A percentile compares a stretch with the other conserved stretches of the same genome.
These are phyloP conservation scores for Termitomyces eurrhizus DNA, from an alignment of 768 basidiomycete species.

Conservation along the genomic window DNA sequence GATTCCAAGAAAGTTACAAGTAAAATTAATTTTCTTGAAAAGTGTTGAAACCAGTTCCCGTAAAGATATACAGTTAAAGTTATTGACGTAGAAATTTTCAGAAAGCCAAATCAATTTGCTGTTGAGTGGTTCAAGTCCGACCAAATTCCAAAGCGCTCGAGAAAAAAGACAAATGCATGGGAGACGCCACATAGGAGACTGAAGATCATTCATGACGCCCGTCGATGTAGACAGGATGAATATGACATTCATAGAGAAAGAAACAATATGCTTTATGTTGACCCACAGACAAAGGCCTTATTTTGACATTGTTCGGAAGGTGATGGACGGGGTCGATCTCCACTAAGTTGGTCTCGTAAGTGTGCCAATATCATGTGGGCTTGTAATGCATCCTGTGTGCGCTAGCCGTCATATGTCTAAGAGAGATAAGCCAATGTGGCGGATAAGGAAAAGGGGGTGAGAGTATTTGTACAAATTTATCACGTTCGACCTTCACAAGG, in stretches of 20 bases:
- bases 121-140: background rate
- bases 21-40: background rate
- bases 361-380: background rate
- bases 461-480: background rate
- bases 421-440: background rate
- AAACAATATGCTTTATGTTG: background rate
- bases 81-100: background rate
- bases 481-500: too few relatives aligned
- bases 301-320: background rate
- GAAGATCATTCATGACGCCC: background rate
- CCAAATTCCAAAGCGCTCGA: background rate
- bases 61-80: background rate
- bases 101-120: background rate
- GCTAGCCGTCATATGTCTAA: background rate
- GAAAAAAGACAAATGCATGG: background rate
- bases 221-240: background rate
- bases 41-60: background rate
- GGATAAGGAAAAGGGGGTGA: background rate
- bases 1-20: background rate
- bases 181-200: background rate
- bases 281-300: background rate
- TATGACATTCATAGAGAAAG: background rate
- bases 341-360: background rate
- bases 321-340: background rate
- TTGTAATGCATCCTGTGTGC: background rate